Evolutionary conservation across 2,329 filamentous ascomycete species (phyloP), one percentile per base, ranked within the genome.

Genomic region (Clonostachys rhizophaga): DNA sequence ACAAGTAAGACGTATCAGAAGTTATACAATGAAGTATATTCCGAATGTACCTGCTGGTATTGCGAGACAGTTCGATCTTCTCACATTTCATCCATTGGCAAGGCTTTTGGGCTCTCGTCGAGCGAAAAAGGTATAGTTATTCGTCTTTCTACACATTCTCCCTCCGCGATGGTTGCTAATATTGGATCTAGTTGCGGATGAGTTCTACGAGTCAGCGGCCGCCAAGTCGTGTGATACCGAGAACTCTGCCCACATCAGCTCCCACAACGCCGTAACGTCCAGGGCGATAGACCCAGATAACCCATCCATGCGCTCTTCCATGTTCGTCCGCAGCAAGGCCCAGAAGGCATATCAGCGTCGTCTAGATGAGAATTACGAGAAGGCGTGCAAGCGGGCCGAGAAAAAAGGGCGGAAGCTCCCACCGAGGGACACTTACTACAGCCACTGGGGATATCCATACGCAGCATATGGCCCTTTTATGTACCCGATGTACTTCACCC

Each of bases 11-110:
- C 64, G 1, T 95, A 92, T 60, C 79, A 88, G 54, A 78, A 80
- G 30, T 63, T 69, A 13, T 91, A 79, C 54, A 66, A 70, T 14
- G 77, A 84, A 44, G 76, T 88, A 5, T 95, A 91, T 61, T 84
- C 79, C 2, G 84, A 87, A 62, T 92, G 88, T 56, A 87, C 82
- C 0, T 91, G 88, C 63, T 91, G 87, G 87, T 90, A 91, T 62
- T 95, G 89, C 65, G 89, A 94, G 64, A 76, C 69, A 37, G 54
- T 60, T 3, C 46, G 47, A n/a, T 48, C 52, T 0, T 50, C 34
- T 70, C 79, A 83, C 55, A 70, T 79, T 3, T 74, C 70, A 11
- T 60, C 67, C 2, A 53, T 78, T 3, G 69, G 67, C 5, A 68
- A 66, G 16, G 55, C 72, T 2, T 66, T 84, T 8, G 17, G 17